Base-by-base conservation (phyloP, 2,329 filamentous ascomycete genomes). In the Cercospora zeina region DNA sequence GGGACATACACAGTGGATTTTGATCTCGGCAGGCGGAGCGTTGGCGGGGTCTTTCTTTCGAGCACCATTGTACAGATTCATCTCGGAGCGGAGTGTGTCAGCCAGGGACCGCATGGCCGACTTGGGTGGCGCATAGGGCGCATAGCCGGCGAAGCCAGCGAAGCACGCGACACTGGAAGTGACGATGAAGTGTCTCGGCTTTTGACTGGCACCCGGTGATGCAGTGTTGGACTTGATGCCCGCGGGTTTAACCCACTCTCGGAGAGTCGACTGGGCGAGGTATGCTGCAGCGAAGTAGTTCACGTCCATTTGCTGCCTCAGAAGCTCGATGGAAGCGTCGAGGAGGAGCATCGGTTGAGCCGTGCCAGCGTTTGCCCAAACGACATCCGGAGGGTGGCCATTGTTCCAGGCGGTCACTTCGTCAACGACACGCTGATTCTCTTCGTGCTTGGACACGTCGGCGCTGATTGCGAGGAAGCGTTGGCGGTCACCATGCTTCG, bases 201-300 rank as follows among this genome's bases (percentile, higher is more conserved):
- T 78, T 19, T 21, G 19, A 4, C 71, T 61, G 0, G 69, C 19
- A 13, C 49, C 19, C 24, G 24, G 24, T 34, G 57, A 34, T 8
- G 45, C 54, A 8, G 47, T 56, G n/a, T 59, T 61, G n/a, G 71
- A 65, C 27, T 67, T 62, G 36, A 80, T 71, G 8, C 80, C 9
- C 68, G 69, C 73, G 13, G 75, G 79, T 53, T 71, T 76, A 49
- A 92, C 84, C 93, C 93, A 97, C 63, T 85, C 82, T 56, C 83
- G 84, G 64, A 97, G 79, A 16, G 89, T 86, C 19, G 90, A 87
- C 73, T 96, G 91, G 37, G 91, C 89, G 78, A 96, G 90, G 75
- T 96, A 95, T 42, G 89, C 88, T 31, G 87, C 87, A 54, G 91
- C 90, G 83, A 88, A 96, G 79, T 91, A 97, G 78, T 97, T 93